phyloP scores from a whole-genome alignment of 345 rosid species.

The Eucalyptus guilfoylei region DNA sequence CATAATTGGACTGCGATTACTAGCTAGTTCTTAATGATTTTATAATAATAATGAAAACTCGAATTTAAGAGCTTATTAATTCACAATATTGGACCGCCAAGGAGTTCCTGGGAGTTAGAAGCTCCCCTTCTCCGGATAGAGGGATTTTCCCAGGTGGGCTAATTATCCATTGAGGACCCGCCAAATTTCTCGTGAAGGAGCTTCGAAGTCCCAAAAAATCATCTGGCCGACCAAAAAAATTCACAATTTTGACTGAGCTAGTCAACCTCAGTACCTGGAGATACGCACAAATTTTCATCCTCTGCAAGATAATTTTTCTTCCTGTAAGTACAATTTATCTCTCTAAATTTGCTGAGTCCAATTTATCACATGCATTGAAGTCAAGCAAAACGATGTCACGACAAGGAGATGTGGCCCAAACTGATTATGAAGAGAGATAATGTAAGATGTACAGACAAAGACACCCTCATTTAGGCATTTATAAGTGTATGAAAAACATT shows the following conservation, averaged over 20 bases:
- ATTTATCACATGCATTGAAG: not conserved
- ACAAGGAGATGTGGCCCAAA: not conserved
- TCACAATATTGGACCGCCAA: too few relatives aligned
- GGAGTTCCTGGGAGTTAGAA: too few relatives aligned
- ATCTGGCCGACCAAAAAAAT: too few relatives aligned
- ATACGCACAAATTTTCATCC: not conserved
- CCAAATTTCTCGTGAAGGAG: too few relatives aligned
- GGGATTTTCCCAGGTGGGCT: too few relatives aligned
- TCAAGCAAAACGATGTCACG: not conserved
- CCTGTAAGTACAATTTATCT: not conserved
- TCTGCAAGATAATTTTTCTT: not conserved
- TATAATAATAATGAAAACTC: too few relatives aligned
- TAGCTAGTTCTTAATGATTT: too few relatives aligned
- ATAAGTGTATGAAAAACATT: not conserved
- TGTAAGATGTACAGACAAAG: not conserved
- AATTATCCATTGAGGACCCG: too few relatives aligned
- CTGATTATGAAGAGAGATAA: not conserved
- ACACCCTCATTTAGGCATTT: not conserved
- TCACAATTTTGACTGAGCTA: not conserved
- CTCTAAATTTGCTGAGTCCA: not conserved
- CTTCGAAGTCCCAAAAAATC: too few relatives aligned
- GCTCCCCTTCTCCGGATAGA: too few relatives aligned
- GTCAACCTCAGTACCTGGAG: not conserved
- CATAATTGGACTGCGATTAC: too few relatives aligned
- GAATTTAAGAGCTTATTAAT: too few relatives aligned